These are phyloP conservation scores for Juglanconis sp. DNA, from an alignment of 2,329 filamentous ascomycete species.

Conservation along the genomic window DNA sequence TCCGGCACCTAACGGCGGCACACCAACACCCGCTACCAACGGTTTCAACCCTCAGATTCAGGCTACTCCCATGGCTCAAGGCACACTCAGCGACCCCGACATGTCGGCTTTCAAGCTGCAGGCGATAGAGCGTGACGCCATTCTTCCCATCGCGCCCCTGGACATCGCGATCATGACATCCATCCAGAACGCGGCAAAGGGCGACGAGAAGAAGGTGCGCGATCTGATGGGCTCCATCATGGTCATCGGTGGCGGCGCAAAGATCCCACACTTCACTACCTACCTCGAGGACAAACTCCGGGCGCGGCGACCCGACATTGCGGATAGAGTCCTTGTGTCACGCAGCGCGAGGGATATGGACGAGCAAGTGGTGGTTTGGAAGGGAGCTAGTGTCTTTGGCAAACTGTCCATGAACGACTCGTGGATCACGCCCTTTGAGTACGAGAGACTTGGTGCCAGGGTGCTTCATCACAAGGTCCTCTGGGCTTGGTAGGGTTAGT, in stretches of 20 bases:
- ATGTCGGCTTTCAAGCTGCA: conserved; percentile 50
- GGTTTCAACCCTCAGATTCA: conserved; percentile 33
- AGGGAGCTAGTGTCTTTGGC: conserved; percentile 94
- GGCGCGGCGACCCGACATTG: conserved; percentile 58
- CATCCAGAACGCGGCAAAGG: conserved; percentile 80
- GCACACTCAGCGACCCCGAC: conserved; percentile 49
- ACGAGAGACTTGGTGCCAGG: conserved; percentile 78
- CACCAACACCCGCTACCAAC: conserved; percentile 37
- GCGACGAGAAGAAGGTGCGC: conserved; percentile 87
- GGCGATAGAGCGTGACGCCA: conserved; percentile 70
- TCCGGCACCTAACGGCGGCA: conserved; percentile 51
- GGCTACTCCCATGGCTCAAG: conserved; percentile 32
- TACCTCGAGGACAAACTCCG: conserved; percentile 82
- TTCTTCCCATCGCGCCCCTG: conserved; percentile 78
- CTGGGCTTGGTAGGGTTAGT: conserved; percentile 51
- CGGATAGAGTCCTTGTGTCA: conserved; percentile 60
- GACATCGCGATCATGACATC: conserved; percentile 87
- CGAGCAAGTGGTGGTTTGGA: conserved; percentile 96
- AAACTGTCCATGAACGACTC: conserved; percentile 90
- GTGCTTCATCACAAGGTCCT: conserved; percentile 79
- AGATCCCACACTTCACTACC: conserved; percentile 74
- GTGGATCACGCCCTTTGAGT: conserved; percentile 87
- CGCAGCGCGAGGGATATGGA: conserved; percentile 87
- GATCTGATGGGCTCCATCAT: conserved; percentile 89
- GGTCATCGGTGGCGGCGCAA: conserved; percentile 81